Conservation (phyloP, 805 yeast genomes). For the Candida verbasci region DNA sequence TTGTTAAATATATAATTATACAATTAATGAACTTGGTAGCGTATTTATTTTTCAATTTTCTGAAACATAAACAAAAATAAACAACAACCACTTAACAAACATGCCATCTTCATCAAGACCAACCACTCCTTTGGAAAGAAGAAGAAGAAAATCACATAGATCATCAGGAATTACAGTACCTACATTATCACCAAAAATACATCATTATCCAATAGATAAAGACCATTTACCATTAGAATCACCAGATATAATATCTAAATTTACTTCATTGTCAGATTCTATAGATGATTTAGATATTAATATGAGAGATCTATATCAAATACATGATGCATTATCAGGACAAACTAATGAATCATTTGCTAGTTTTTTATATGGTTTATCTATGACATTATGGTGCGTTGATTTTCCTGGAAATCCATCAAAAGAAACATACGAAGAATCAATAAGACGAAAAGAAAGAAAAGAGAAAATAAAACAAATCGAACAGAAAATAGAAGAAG, state of each 20-base stretch:
- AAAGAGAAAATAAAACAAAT: slow-evolving; percentile 21
- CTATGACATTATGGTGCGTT: slow-evolving; percentile 85
- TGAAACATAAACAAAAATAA: slow-evolving; percentile 2
- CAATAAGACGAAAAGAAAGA: slow-evolving; percentile 18
- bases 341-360: slow-evolving; percentile 75
- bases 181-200: slow-evolving; percentile 37
- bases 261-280: slow-evolving; percentile 45
- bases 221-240: slow-evolving; percentile 41
- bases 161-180: slow-evolving; percentile 35
- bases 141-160: slow-evolving; percentile 19
- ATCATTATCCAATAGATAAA: slow-evolving; percentile 40
- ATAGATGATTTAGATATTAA: slow-evolving; percentile 55
- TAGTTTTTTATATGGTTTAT: slow-evolving; percentile 71
- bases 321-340: slow-evolving; percentile 57
- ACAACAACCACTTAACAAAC: neutral
- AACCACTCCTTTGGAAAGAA: slow-evolving; percentile 18
- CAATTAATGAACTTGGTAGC: too few species aligned
- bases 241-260: slow-evolving; percentile 32
- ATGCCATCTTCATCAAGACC: slow-evolving; percentile 16
- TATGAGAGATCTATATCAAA: slow-evolving; percentile 49
- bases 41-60: neutral
- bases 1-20: too few species aligned
- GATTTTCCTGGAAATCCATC: slow-evolving; percentile 53
- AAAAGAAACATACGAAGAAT: slow-evolving; percentile 27
- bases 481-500: slow-evolving; percentile 14